Evolutionary conservation across 768 basidiomycete genomes (phyloP), one percentile per base, ranked within the genome.

Genomic region (Leccinum rimulosum): DNA sequence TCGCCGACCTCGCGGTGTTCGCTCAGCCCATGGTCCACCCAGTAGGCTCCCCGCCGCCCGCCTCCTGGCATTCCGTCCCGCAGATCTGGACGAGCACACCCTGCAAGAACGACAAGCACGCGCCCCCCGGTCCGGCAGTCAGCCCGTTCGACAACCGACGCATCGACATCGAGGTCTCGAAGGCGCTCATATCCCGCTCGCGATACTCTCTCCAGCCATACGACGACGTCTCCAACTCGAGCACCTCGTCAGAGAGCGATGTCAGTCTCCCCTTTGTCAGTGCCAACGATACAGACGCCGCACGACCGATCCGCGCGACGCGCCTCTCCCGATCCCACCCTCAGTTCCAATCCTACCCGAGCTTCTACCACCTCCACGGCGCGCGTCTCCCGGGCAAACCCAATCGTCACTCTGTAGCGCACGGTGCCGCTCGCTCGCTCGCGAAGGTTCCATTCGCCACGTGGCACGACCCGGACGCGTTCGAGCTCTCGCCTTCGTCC

Each of bases 11-110:
- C 3, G 45, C 49, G 1, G 54, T 64, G 19, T 40, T 40, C 17
- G 17, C 38, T 1, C 8, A 40, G 38, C 38, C 38, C 38, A 57
- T 61, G 50, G 25, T 61, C 27, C 28, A 17, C 0, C 52, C 54
- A 25, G 61, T 63, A 2, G 60, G 27, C n/a, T 61, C 68, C 6
- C 57, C 62, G 3, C 52, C 57, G 1, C 65, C 60, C 19, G 52
- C 45, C 27, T 58, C 28, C 22, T 68, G 67, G 67, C 52, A 38
- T 47, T 52, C 68, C 9, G 9, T 50, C 43, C 43, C 43, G 2
- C 52, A 63, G 25, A 59, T 71, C 8, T 71, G 69, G 69, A 66
- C 66, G 36, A 71, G 69, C 52, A 69, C 69, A 0, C 69, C 69
- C 3, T 57, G 7, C 47, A 66, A 62, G 57, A 15, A 25, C 22